A percentile compares a stretch with the other conserved stretches of the same genome.
Conservation (phyloP, 140 eudicot species). For the Stevia rebaudiana region DNA sequence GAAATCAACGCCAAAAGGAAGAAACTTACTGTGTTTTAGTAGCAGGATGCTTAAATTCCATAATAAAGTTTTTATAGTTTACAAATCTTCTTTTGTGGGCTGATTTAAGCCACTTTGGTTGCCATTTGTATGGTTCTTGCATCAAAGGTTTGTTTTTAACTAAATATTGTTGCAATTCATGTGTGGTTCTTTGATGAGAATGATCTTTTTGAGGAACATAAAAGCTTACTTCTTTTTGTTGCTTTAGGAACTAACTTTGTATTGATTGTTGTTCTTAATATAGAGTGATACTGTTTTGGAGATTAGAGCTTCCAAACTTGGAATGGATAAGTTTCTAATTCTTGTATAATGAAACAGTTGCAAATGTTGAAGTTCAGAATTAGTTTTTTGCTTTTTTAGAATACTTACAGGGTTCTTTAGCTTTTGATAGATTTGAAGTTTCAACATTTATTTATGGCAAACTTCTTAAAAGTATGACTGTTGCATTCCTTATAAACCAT, state of each 20-base stretch:
- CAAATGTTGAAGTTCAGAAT: neutral
- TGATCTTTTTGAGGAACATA: neutral
- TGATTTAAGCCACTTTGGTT: too few species aligned
- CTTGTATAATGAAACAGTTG: neutral
- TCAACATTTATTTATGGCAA: neutral
- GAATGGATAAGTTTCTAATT: neutral
- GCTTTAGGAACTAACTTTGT: neutral
- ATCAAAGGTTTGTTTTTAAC: neutral
- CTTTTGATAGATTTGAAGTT: neutral
- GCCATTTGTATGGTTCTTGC: too few species aligned
- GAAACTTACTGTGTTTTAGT: conserved; percentile 12
- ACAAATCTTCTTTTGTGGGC: too few species aligned
- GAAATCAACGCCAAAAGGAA: conserved; percentile 17
- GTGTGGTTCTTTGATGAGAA: neutral
- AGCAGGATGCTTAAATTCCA: neutral
- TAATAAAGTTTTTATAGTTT: neutral
- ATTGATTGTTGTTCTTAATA: neutral
- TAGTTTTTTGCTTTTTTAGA: neutral
- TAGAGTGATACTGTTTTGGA: neutral
- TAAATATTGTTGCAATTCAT: neutral
- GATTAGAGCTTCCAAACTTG: neutral
- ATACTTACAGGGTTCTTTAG: neutral
- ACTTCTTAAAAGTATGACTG: too few species aligned
- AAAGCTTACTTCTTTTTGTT: neutral
- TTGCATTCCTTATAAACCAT: too few species aligned